Evolutionary conservation across 495 filamentous ascomycete species (phyloP), one percentile per base, ranked within the genome.

Genomic region (Tricharina praecox): DNA sequence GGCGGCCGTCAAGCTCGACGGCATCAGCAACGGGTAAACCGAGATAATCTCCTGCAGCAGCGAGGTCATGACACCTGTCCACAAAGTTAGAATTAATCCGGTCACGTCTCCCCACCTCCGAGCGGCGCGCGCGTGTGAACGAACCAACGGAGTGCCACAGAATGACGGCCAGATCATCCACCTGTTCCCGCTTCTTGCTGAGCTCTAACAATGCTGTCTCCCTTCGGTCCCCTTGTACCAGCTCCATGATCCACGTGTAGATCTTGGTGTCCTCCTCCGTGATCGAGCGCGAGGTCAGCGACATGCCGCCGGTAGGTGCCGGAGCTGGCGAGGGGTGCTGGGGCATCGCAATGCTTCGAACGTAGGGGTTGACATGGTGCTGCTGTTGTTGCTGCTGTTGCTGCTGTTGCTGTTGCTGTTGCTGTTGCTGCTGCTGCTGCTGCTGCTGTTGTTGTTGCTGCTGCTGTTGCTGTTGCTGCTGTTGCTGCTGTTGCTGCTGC

Each of bases 101-200:
- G n/a, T n/a, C n/a, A n/a, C n/a, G n/a, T n/a, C n/a, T n/a, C n/a
- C n/a, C n/a, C n/a, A n/a, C n/a, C n/a, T n/a, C 18, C 32, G 15
- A 43, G 55, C 49, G 54, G 53, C 44, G n/a, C 47, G 5, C 2
- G 34, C 20, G 35, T 26, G 15, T 45, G 45, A 47, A 56, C 81
- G 52, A 76, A 95, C 88, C 90, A 62, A 95, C 95, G 2, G 90
- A 95, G 64, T 99, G 88, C 90, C 90, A 99, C 45, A 99, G 74
- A 40, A 99, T 93, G 53, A 99, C 66, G 24, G 90, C 90, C 50
- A 99, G 69, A 64, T 99, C 90, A 13, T 90, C 86, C 13, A 99
- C 92, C 63, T 96, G 92, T 63, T 99, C 90, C 35, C 90, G 70
- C 70, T 99, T 99, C 71, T 99, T 99, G 69, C 88, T 95, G 35